phyloP scores from a whole-genome alignment of 208 protist species.

The Acanthamoeba castellanii region DNA sequence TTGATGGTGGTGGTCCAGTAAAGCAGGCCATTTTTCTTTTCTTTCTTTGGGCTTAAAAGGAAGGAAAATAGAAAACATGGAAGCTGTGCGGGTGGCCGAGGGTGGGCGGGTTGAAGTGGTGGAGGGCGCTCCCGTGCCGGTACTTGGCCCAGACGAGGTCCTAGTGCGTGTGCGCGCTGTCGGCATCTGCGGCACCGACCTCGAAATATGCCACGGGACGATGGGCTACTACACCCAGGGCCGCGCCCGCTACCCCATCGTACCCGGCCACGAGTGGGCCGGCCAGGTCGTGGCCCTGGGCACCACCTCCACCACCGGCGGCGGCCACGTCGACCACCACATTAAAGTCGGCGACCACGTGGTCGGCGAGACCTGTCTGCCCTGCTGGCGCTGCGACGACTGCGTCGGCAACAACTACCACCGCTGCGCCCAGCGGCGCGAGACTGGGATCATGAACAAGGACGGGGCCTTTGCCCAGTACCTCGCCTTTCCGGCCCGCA shows the following conservation, averaged over 20 bases:
- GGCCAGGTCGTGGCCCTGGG: not conserved
- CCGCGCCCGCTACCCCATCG: not conserved
- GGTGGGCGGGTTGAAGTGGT: not conserved
- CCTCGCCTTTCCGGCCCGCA: not conserved
- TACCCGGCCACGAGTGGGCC: not conserved
- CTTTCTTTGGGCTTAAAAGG: too few relatives aligned
- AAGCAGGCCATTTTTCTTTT: too few relatives aligned
- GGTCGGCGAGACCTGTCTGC: constrained; percentile 3
- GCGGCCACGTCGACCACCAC: too few relatives aligned
- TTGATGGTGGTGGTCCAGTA: too few relatives aligned
- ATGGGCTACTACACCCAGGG: constrained; percentile 24
- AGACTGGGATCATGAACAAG: constrained; percentile 28
- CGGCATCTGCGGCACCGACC: not conserved
- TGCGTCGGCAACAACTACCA: not conserved
- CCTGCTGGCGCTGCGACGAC: not conserved
- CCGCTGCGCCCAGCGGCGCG: not conserved
- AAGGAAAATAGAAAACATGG: not conserved
- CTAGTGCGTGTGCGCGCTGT: not conserved
- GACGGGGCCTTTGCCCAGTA: not conserved
- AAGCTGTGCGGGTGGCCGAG: not conserved
- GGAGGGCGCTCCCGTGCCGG: not conserved
- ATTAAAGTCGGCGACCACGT: not conserved
- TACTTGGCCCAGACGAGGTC: not conserved
- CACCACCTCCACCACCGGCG: too few relatives aligned
- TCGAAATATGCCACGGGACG: constrained; percentile 9